phyloP scores from a whole-genome alignment of 371 early-diverging fungal species.

The Batkoa obscura region DNA sequence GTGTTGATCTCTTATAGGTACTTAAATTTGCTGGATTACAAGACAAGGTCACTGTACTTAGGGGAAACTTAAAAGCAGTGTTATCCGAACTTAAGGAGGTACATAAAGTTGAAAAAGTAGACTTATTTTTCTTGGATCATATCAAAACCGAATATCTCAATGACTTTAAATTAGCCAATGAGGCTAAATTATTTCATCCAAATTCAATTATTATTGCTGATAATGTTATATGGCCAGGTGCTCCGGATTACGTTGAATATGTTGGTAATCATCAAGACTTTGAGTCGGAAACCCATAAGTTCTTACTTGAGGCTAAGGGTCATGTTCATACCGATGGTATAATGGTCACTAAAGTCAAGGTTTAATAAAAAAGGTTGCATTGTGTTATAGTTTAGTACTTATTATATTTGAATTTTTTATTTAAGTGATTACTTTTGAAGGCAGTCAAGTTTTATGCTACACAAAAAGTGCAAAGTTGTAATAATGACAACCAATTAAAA shows the following conservation, averaged over 20 bases:
- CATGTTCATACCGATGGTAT: not conserved
- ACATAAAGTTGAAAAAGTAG: conserved; percentile 1
- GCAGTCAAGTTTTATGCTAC: too few species aligned
- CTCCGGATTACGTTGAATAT: conserved; percentile 11
- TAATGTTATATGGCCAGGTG: conserved; percentile 12
- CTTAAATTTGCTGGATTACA: conserved; percentile 8
- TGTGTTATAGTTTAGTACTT: too few species aligned
- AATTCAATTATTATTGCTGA: conserved; percentile 12
- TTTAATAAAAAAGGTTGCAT: too few species aligned
- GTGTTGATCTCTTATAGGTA: not conserved
- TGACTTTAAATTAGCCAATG: conserved; percentile 9
- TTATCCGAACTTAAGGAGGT: not conserved
- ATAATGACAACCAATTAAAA: too few species aligned
- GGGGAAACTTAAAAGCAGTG: conserved; percentile 3
- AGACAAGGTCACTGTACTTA: conserved; percentile 6
- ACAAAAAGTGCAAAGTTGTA: too few species aligned
- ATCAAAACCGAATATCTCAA: conserved; percentile 8
- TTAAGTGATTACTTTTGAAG: too few species aligned
- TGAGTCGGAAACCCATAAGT: not conserved
- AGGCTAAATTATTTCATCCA: not conserved
- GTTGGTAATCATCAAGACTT: not conserved
- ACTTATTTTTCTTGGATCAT: conserved; percentile 13
- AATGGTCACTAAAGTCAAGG: not conserved
- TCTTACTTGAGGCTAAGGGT: not conserved
- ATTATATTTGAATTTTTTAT: too few species aligned